phyloP scores from a whole-genome alignment of 345 rosid species.

The Melaleuca alternifolia region DNA sequence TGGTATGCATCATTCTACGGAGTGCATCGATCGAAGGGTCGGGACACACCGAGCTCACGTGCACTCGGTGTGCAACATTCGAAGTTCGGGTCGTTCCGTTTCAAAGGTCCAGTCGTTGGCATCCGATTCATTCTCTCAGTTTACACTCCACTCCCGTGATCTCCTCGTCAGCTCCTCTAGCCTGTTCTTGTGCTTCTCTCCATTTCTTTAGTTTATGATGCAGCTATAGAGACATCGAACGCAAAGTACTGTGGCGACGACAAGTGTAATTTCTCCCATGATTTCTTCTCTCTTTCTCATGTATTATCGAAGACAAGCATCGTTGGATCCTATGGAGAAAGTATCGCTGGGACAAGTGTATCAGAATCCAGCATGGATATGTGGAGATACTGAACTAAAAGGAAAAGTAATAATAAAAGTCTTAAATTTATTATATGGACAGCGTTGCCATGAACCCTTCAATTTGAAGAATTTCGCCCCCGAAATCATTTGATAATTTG shows the following conservation, averaged over 20 bases:
- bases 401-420: not conserved
- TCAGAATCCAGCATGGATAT: not conserved
- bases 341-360: not conserved
- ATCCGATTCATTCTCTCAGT: not conserved
- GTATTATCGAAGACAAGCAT: not conserved
- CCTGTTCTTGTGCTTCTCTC: not conserved
- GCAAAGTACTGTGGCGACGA: too few species aligned
- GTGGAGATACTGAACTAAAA: not conserved
- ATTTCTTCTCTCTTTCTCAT: too few species aligned
- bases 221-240: too few species aligned
- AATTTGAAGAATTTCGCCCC: accelerated
- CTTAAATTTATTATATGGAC: accelerated
- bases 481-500: accelerated
- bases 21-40: not conserved
- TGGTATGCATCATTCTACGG: not conserved
- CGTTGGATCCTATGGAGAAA: not conserved
- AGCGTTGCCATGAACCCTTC: too few species aligned
- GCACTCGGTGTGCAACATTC: not conserved
- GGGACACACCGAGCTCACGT: not conserved
- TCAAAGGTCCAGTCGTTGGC: not conserved
- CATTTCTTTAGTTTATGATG: not conserved
- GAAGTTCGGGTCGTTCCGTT: not conserved
- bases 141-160: not conserved
- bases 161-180: not conserved
- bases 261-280: too few species aligned